Evolutionary conservation across 768 basidiomycete genomes (phyloP).

Genomic region (Lentinula raphanica): DNA sequence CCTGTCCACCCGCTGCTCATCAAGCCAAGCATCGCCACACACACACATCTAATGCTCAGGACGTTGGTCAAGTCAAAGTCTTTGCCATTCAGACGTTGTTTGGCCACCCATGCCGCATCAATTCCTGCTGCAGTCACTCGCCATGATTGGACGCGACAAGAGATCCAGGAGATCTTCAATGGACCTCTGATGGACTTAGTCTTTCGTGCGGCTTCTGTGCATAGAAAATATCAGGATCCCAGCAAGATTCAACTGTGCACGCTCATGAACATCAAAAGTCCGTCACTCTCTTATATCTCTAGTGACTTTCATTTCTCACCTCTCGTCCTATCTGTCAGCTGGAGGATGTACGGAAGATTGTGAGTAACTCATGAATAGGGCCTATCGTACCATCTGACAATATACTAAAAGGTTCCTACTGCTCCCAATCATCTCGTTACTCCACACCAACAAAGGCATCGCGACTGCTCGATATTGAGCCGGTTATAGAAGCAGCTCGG

Average conservation of each 20-base stretch:
- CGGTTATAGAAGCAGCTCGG: constrained; percentile 87
- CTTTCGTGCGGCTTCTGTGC: constrained; percentile 78
- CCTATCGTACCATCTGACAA: neutral
- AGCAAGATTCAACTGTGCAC: constrained; percentile 93
- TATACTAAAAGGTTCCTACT: constrained; percentile 73
- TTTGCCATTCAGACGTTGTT: constrained; percentile 35
- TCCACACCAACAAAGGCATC: constrained; percentile 86
- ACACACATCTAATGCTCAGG: constrained; percentile 34
- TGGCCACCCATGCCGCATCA: constrained; percentile 58
- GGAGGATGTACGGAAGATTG: constrained; percentile 97
- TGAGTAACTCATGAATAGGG: constrained; percentile 30
- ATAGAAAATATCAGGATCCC: constrained; percentile 83
- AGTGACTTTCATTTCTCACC: neutral
- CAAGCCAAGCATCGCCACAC: neutral
- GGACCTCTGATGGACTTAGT: constrained; percentile 83
- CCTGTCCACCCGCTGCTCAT: neutral
- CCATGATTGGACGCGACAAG: constrained; percentile 68
- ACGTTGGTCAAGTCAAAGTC: constrained; percentile 21
- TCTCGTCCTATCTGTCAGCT: constrained; percentile 38
- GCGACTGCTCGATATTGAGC: constrained; percentile 80
- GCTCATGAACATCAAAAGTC: constrained; percentile 97
- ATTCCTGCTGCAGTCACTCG: constrained; percentile 29
- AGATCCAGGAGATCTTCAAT: constrained; percentile 85
- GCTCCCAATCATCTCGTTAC: constrained; percentile 95
- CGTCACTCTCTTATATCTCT: constrained; percentile 13